Evolutionary conservation across 192 early-diverging fungal genomes (phyloP), one percentile per base, ranked within the genome.

Genomic region (Podila horticola): DNA sequence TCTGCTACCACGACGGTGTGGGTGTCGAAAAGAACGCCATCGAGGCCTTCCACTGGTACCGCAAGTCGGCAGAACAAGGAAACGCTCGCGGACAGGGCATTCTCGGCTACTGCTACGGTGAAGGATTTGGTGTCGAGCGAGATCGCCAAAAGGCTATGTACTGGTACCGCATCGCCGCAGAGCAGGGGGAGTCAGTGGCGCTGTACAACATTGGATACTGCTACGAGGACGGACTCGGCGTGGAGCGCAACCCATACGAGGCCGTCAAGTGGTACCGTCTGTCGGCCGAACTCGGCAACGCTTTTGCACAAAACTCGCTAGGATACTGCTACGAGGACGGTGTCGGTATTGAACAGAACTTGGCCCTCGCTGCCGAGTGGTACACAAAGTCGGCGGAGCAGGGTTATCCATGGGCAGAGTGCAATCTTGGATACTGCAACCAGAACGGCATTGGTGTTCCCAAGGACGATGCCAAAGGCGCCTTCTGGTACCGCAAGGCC

Each of bases 271-370:
- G 92, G 93, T 96, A 90, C 72, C 81, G 84, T 36, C 64, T 84
- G 20, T 86, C 89, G 20, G 95, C 95, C 33, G 84, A 87, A 68
- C 87, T 87, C 58, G 94, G 93, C 33, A 94, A 95, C 73, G 92
- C 93, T 15, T 86, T 94, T 31, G 95, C 94, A 17, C 93, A 95
- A 79, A 96, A 95, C 75, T 92, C 93, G 20, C 87, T 96, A 12
- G 95, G 94, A n/a, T 93, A 93, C 71, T 86, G 94, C 58, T 95
- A 93, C 71, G 94, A 95, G 79, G 93, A 95, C 84, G 95, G 94
- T n/a, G 87, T 93, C 58, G 95, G 95, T 4, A 74, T 91, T 22
- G 75, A 82, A 48, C 79, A 87, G 58, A 82, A 90, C 58, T 33
- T 65, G 67, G 69, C 85, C 62, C 72, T 87, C 13, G 85, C 89